A percentile compares a stretch with the other conserved stretches of the same genome.
phyloP scores from a whole-genome alignment of 495 filamentous ascomycete genomes.

The Neurospora cerealis region DNA sequence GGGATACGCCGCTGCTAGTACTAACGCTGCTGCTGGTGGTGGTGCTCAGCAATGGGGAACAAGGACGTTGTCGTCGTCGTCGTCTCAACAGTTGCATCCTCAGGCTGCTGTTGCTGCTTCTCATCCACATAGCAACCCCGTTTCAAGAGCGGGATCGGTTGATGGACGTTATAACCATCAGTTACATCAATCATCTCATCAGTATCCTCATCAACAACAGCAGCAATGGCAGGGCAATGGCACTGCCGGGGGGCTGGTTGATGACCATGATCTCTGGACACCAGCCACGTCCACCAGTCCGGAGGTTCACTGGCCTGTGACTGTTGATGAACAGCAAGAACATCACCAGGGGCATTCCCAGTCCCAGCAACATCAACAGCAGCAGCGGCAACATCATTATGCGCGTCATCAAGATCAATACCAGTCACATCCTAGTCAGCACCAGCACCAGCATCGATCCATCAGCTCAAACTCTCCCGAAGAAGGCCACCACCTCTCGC shows the following conservation, averaged over 20 bases:
- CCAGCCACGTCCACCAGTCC: background rate
- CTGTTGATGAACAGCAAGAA: background rate
- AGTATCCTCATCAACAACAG: background rate
- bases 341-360: background rate
- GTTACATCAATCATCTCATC: background rate
- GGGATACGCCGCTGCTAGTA: background rate
- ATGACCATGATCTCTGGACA: slow-evolving; percentile 3
- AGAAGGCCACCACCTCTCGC: slow-evolving; percentile 7
- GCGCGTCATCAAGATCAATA: background rate
- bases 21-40: background rate
- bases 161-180: background rate
- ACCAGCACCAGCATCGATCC: background rate
- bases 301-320: background rate
- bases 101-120: background rate
- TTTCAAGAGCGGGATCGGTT: background rate
- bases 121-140: background rate
- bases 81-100: background rate
- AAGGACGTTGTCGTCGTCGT: background rate
- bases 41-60: background rate
- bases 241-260: background rate
- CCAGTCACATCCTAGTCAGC: background rate
- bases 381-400: background rate
- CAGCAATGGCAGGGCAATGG: background rate
- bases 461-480: background rate
- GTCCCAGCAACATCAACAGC: background rate